Evolutionary conservation across 2,329 filamentous ascomycete species (phyloP), one percentile per base, ranked within the genome.

Genomic region (Monilinia fructicola): DNA sequence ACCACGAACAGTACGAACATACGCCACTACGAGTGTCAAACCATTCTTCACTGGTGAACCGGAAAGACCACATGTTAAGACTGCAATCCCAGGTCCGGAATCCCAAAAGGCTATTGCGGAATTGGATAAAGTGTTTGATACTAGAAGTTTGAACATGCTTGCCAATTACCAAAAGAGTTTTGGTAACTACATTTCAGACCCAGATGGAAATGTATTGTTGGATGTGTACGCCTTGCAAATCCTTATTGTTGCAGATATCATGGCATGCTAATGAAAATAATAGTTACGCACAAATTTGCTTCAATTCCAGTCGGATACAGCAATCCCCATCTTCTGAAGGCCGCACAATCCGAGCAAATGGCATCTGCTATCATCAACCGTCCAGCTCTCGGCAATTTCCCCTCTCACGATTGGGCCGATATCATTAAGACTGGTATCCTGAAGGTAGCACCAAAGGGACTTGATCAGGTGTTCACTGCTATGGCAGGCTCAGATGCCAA

Each of bases 241-340:
- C 9, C 7, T 21, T 44, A n/a, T 42, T 18, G 9, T 42, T 44
- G 2, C 1, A 52, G 23, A 7, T 21, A 11, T 53, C 5, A 9
- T 1, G 48, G 10, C 44, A 35, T 56, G 44, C 69, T 73, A 69
- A 74, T 66, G 67, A 63, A 59, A 5, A 48, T 38, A 28, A 38
- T 69, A 86, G 85, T 66, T 91, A 92, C 78, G 88, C 91, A 61
- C 91, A 93, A 78, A 93, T 94, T 94, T 76, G 91, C 91, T 67
- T 93, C 90, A 31, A 93, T 94, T 72, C 90, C 91, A 12, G 86
- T 94, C 59, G 91, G 91, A 69, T 93, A 94, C 84, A 93, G 89
- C 83, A 93, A 93, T 78, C 83, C 88, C 14, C 79, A 84, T 62
- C 84, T 94, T 69, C 81, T 86, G 70, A 79, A 84, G 71, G 87